Conservation (phyloP, 148 eudicot genomes). For the Rhododendron henanense region DNA sequence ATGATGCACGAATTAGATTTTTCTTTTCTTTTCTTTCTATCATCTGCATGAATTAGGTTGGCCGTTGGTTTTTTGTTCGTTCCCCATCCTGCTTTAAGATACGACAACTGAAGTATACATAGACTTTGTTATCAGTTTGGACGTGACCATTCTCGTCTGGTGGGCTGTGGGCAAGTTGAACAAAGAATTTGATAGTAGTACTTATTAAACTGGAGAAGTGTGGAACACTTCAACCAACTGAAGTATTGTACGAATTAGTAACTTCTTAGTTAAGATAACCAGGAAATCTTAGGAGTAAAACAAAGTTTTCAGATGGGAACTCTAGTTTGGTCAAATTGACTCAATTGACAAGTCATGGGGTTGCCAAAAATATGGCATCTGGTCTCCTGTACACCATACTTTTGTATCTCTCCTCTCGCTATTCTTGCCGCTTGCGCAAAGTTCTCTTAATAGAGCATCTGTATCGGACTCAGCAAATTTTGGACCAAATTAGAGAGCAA, state of each 20-base stretch:
- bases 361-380: background rate
- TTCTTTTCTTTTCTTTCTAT: too few species aligned
- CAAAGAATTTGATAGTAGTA: background rate
- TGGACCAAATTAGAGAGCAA: too few species aligned
- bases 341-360: background rate
- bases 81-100: background rate
- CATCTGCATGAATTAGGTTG: background rate
- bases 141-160: background rate
- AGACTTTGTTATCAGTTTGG: background rate
- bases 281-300: background rate
- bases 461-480: too few species aligned
- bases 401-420: background rate
- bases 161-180: background rate
- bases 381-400: background rate
- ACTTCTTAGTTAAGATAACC: too few species aligned
- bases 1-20: background rate
- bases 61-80: background rate
- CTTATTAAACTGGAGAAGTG: too few species aligned
- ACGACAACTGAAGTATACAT: too few species aligned
- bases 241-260: too few species aligned
- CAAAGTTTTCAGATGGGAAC: background rate
- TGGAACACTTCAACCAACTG: background rate
- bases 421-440: too few species aligned
- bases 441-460: background rate
- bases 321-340: background rate